Conservation (phyloP, 768 basidiomycete species). For the Boletus edulis region DNA sequence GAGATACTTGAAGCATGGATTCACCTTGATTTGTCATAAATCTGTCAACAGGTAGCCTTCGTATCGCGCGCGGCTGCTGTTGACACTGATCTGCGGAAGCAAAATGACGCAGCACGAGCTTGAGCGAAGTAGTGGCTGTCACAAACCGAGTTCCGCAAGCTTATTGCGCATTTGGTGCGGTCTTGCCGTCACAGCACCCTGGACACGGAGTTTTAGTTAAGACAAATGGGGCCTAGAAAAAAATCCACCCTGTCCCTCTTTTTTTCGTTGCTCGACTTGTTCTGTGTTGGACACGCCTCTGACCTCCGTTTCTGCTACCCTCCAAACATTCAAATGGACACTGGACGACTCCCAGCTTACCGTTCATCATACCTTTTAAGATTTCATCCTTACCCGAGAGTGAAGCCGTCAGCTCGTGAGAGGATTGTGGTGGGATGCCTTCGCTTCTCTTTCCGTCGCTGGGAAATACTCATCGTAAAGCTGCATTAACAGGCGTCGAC, state of each 20-base stretch:
- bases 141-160: slow-evolving; percentile 17
- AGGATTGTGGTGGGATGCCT: slow-evolving; percentile 21
- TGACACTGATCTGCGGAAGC: slow-evolving; percentile 13
- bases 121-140: slow-evolving; percentile 8
- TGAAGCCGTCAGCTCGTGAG: slow-evolving; percentile 21
- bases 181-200: slow-evolving; percentile 27
- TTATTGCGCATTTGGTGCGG: slow-evolving; percentile 22
- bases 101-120: slow-evolving; percentile 8
- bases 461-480: slow-evolving; percentile 6
- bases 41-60: background rate
- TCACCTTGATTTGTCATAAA: slow-evolving; percentile 6
- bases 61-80: background rate
- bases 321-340: slow-evolving; percentile 15
- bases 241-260: background rate
- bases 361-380: slow-evolving; percentile 29
- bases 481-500: slow-evolving; percentile 9
- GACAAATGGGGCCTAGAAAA: slow-evolving; percentile 12
- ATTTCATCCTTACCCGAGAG: slow-evolving; percentile 31
- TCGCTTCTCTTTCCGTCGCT: slow-evolving; percentile 1
- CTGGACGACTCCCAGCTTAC: slow-evolving; percentile 18
- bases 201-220: slow-evolving; percentile 19
- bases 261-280: slow-evolving; percentile 1
- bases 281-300: background rate
- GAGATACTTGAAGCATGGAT: background rate
- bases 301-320: background rate